Percentiles rank a stretch among this genome's conserved stretches.
These are phyloP conservation scores for Pseudonectria buxi DNA, from an alignment of 2,329 filamentous ascomycete species.

Conservation along the genomic window DNA sequence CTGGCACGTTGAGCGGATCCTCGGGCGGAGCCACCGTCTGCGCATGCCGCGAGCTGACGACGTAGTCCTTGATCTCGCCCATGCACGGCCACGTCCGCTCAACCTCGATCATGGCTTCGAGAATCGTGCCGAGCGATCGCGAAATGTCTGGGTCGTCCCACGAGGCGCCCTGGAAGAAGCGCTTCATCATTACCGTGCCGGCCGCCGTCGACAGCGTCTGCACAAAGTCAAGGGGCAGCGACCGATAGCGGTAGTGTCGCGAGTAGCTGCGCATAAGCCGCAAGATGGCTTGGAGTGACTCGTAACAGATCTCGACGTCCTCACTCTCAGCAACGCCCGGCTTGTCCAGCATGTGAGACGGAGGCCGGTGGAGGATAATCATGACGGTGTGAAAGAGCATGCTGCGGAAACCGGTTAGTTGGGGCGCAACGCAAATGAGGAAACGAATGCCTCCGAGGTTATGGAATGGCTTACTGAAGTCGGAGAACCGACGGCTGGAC, in stretches of 20 bases:
- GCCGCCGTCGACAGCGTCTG: constrained; percentile 43
- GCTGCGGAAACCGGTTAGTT: constrained; percentile 16
- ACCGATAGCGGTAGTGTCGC: constrained; percentile 36
- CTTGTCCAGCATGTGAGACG: constrained; percentile 35
- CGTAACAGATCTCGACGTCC: constrained; percentile 44
- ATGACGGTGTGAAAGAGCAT: constrained; percentile 45
- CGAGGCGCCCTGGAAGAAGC: constrained; percentile 32
- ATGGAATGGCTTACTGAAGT: constrained; percentile 31
- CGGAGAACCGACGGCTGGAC: constrained; percentile 41
- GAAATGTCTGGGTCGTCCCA: constrained; percentile 41
- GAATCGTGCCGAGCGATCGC: constrained; percentile 40
- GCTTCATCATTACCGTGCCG: constrained; percentile 40
- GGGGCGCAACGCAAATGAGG: not conserved
- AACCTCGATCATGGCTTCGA: constrained; percentile 45
- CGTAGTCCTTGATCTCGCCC: constrained; percentile 32
- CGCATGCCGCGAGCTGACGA: constrained; percentile 24
- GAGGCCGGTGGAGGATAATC: constrained; percentile 45
- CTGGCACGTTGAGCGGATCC: constrained; percentile 25
- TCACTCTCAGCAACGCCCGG: constrained; percentile 33
- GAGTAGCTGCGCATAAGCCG: constrained; percentile 38
- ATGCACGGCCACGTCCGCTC: constrained; percentile 43
- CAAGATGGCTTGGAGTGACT: constrained; percentile 39
- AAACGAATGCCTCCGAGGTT: not conserved
- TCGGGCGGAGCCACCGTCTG: constrained; percentile 26
- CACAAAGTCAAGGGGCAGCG: constrained; percentile 41